Conservation (phyloP, 2,329 filamentous ascomycete species). For the Dryadomyces quercivorus region DNA sequence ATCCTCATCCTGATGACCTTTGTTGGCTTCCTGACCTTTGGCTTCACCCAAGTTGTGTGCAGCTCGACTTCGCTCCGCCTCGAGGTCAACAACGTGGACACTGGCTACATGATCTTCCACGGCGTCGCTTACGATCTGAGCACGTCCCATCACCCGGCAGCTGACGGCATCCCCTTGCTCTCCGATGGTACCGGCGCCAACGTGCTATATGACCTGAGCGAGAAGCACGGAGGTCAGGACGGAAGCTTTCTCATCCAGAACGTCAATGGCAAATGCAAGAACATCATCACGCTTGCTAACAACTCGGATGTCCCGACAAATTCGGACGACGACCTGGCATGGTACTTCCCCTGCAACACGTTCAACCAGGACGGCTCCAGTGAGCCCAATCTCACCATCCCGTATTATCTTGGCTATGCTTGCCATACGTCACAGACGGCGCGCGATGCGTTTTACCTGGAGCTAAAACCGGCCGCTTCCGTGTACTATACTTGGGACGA, state of each 20-base stretch:
- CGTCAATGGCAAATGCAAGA: slow-evolving; percentile 94
- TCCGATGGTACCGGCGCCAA: slow-evolving; percentile 48
- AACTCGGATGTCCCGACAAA: slow-evolving; percentile 73
- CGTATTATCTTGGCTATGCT: slow-evolving; percentile 71
- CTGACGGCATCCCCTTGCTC: slow-evolving; percentile 57
- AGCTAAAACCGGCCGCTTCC: slow-evolving; percentile 58
- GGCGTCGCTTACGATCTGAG: slow-evolving; percentile 79
- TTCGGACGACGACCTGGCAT: slow-evolving; percentile 60
- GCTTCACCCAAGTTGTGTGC: slow-evolving; percentile 85
- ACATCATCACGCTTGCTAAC: slow-evolving; percentile 60
- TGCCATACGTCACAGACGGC: slow-evolving; percentile 69
- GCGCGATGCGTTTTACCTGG: slow-evolving; percentile 63
- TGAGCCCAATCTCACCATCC: slow-evolving; percentile 58
- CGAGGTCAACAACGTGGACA: slow-evolving; percentile 67
- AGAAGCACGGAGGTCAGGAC: slow-evolving; percentile 76
- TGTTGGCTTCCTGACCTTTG: slow-evolving; percentile 93
- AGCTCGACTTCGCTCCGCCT: slow-evolving; percentile 58
- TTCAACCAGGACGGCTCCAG: slow-evolving; percentile 91
- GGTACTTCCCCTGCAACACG: slow-evolving; percentile 90
- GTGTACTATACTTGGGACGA: slow-evolving; percentile 97
- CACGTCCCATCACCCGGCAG: slow-evolving; percentile 64
- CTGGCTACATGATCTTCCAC: slow-evolving; percentile 92
- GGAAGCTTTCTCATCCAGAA: slow-evolving; percentile 97
- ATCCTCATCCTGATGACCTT: slow-evolving; percentile 78
- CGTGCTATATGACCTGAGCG: slow-evolving; percentile 73